Evolutionary conservation across 2,329 filamentous ascomycete genomes (phyloP).

Genomic region (Lasiodiplodia theobromae): DNA sequence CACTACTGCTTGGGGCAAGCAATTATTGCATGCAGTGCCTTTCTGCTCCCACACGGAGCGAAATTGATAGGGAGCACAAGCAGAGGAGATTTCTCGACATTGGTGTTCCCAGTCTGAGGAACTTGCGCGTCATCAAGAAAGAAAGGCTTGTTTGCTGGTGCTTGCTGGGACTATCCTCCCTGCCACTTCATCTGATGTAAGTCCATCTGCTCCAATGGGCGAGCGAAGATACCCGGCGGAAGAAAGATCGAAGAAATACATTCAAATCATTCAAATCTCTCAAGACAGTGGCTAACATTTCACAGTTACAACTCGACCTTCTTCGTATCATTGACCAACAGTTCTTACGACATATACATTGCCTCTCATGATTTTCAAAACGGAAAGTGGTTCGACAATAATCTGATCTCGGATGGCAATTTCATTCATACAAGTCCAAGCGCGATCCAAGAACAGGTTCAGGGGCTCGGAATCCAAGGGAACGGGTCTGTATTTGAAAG

Average conservation of each 20-base stretch:
- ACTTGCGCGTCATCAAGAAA: conserved; percentile 39
- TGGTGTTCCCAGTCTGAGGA: conserved; percentile 53
- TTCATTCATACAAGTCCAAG: background rate
- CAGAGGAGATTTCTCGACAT: conserved; percentile 53
- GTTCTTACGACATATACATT: conserved; percentile 32
- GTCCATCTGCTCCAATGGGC: background rate
- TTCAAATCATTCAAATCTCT: no score
- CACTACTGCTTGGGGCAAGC: conserved; percentile 54
- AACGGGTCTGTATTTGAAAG: conserved; percentile 20
- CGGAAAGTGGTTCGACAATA: conserved; percentile 21
- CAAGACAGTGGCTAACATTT: conserved; percentile 32
- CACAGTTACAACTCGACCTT: conserved; percentile 40
- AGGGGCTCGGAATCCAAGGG: background rate
- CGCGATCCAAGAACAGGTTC: background rate
- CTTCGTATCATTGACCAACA: conserved; percentile 33
- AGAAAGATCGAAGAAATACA: no score
- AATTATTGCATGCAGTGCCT: conserved; percentile 63
- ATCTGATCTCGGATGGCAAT: no score
- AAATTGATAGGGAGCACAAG: conserved; percentile 58
- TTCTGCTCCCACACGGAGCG: conserved; percentile 51
- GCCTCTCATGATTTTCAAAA: conserved; percentile 33
- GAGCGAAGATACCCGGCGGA: no score
- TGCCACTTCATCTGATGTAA: conserved; percentile 35
- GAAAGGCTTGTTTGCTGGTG: conserved; percentile 35
- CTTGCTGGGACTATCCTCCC: conserved; percentile 39